These are phyloP conservation scores for Takakia lepidozioides DNA, from an alignment of 225 moss, liverwort and hornwort species.

Conservation along the genomic window DNA sequence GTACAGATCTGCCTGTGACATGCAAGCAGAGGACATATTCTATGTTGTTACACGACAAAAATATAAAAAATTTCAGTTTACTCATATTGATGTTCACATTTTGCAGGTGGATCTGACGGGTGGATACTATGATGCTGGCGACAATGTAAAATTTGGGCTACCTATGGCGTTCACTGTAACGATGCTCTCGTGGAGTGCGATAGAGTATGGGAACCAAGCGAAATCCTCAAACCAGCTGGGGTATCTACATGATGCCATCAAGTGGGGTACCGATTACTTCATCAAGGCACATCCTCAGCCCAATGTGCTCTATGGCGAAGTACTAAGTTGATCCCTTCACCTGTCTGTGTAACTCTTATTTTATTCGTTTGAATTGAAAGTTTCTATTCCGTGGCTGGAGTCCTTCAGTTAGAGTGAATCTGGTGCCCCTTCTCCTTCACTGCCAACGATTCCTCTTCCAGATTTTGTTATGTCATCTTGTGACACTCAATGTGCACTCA, in stretches of 20 bases:
- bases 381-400: no score
- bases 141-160: no score
- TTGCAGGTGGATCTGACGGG: slow-evolving; percentile 43
- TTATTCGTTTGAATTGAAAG: no score
- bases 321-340: no score
- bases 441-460: no score
- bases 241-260: slow-evolving; percentile 35
- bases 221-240: slow-evolving; percentile 16
- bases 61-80: no score
- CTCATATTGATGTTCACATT: no score
- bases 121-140: slow-evolving; percentile 56
- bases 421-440: no score
- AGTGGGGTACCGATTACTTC: slow-evolving; percentile 56
- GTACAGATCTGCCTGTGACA: no score
- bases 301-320: slow-evolving; percentile 41
- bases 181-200: slow-evolving; percentile 46
- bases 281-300: slow-evolving; percentile 46
- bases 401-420: no score
- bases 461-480: no score
- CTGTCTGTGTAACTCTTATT: slow-evolving; percentile 7
- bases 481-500: no score
- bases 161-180: slow-evolving; percentile 60
- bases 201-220: slow-evolving; percentile 24
- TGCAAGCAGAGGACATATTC: not conserved
- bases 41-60: not conserved